Percentiles rank a stretch among this genome's conserved stretches.
phyloP scores from a whole-genome alignment of 202 grass and related monocot genomes.

The Schoenoplectus triqueter region DNA sequence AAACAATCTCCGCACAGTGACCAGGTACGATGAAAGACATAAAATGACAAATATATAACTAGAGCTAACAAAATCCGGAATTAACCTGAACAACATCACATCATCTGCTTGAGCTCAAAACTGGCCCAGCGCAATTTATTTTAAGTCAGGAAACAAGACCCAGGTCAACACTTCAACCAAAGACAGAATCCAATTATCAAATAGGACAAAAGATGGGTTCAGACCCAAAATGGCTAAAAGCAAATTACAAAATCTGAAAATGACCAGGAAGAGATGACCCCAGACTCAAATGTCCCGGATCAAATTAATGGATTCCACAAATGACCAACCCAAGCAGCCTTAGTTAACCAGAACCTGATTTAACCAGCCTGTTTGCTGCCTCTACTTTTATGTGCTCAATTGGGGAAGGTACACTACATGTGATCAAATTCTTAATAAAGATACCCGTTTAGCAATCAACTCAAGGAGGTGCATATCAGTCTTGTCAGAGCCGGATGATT shows the following conservation, averaged over 20 bases:
- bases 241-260: too few species aligned
- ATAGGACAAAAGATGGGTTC: too few species aligned
- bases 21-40: not conserved
- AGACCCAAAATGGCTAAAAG: too few species aligned
- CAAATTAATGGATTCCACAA: slow-evolving; percentile 5
- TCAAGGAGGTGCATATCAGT: slow-evolving; percentile 67
- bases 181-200: not conserved
- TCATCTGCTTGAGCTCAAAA: slow-evolving; percentile 8
- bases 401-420: not conserved
- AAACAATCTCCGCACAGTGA: not conserved
- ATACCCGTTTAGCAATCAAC: slow-evolving; percentile 66
- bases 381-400: not conserved
- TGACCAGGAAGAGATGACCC: not conserved
- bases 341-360: not conserved
- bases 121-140: not conserved
- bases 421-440: slow-evolving; percentile 10
- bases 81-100: slow-evolving; percentile 1
- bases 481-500: slow-evolving; percentile 53
- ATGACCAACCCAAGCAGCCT: not conserved
- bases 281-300: not conserved
- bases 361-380: not conserved
- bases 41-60: slow-evolving; percentile 26
- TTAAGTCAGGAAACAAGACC: not conserved
- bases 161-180: slow-evolving; percentile 1
- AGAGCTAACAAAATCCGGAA: slow-evolving; percentile 20